These are phyloP conservation scores for Symbiodinium natans DNA, from an alignment of 73 alveolate genomes.

Conservation along the genomic window DNA sequence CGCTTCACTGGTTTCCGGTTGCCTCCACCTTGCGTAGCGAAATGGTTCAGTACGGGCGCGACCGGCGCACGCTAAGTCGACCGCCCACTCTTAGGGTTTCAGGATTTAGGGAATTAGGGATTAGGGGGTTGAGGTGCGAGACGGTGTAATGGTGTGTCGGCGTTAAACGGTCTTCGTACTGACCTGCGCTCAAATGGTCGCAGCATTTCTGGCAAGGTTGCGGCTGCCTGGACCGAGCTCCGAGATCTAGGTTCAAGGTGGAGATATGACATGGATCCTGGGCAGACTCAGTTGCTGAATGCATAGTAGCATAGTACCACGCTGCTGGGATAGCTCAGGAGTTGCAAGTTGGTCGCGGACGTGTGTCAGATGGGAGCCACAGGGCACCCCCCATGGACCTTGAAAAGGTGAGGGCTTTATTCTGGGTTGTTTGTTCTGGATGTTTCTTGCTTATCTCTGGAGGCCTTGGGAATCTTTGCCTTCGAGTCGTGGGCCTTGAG, in stretches of 20 bases:
- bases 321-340: background rate
- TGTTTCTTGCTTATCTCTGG: background rate
- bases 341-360: constrained; percentile 69
- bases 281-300: background rate
- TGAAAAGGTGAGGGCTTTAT: constrained; percentile 12
- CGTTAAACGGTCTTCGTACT: too few relatives aligned
- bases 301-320: background rate
- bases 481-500: constrained; percentile 26
- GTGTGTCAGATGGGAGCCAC: constrained; percentile 21
- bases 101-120: too few relatives aligned
- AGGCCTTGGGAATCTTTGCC: constrained; percentile 81
- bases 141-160: too few relatives aligned
- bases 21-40: too few relatives aligned
- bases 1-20: too few relatives aligned
- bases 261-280: constrained; percentile 51
- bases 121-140: too few relatives aligned
- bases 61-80: too few relatives aligned
- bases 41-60: too few relatives aligned
- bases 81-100: too few relatives aligned
- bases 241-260: constrained; percentile 80
- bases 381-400: constrained; percentile 65
- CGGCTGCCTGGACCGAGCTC: constrained; percentile 74
- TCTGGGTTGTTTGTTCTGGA: background rate
- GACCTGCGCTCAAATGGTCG: too few relatives aligned
- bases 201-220: constrained; percentile 18